Base-by-base conservation (phyloP, 208 protist genomes). In the Leptomonas pyrrhocoris region DNA sequence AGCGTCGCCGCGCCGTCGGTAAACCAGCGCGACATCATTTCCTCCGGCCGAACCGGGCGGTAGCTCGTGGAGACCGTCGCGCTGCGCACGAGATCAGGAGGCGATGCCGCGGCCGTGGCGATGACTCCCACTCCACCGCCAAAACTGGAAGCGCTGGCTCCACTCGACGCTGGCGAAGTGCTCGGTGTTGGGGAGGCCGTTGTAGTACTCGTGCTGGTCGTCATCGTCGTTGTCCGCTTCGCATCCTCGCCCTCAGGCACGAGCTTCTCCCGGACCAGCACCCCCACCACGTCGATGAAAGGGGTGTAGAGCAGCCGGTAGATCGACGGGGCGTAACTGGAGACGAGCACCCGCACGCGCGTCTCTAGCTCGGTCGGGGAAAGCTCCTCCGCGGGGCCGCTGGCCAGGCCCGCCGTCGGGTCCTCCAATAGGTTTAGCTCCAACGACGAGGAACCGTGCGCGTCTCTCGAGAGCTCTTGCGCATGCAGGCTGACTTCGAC, bases 381-480 rank as follows among this genome's bases (percentile, higher is more conserved):
- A 36, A 95, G 60, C 81, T 95, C 88, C 74, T 93, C 88, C 0
- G 88, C 90, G 0, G 85, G 77, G 2, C 84, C 85, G 16, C 76
- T 61, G 21, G 81, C 76, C 11, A 95, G 82, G n/a, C 90, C 90
- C 23, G 88, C 90, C 18, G 84, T 91, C n/a, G 90, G 90, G 61
- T 95, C 90, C 51, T 92, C 90, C 67, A 94, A 81, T n/a, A 95
- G 57, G 48, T 89, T 95, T 30, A 88, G 64, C 50, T 89, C 82
- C 0, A 93, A 66, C 57, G 77, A 60, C 13, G 62, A 66, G 21
- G 71, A 45, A 15, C 57, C 56, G 8, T 53, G n/a, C 25, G n/a
- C 46, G 4, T 43, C 54, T 15, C 50, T 62, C 1, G 1, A 28
- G 27, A 56, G 65, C 21, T 72, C 36, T 34, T 53, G 50, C 8